A percentile compares a stretch with the other conserved stretches of the same genome.
Conservation (phyloP, 768 basidiomycete species). For the Lactifluus subvellereus region DNA sequence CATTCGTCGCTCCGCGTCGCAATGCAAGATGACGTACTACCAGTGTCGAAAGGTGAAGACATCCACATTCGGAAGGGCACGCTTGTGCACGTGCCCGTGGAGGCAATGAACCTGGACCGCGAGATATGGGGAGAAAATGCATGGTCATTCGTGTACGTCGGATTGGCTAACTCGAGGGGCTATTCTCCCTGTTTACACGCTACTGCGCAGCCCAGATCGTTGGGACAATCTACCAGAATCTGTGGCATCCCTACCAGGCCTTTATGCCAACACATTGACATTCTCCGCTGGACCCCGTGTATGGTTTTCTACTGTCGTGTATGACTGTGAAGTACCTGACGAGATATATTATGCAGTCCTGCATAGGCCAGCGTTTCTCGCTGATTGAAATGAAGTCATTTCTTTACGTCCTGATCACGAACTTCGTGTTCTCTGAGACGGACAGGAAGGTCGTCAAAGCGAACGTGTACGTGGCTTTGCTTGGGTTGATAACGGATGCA, state of each 20-base stretch:
- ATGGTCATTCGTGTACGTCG: slow-evolving; percentile 67
- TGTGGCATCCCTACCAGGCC: slow-evolving; percentile 60
- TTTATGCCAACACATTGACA: slow-evolving; percentile 63
- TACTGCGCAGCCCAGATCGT: slow-evolving; percentile 57
- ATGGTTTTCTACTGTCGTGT: slow-evolving; percentile 29
- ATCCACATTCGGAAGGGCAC: slow-evolving; percentile 60
- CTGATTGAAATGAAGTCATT: slow-evolving; percentile 81
- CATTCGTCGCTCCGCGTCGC: slow-evolving; percentile 79
- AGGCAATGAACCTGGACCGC: slow-evolving; percentile 75
- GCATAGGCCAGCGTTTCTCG: slow-evolving; percentile 78
- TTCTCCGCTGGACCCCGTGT: slow-evolving; percentile 83
- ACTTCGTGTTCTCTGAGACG: slow-evolving; percentile 68
- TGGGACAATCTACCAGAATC: slow-evolving; percentile 73
- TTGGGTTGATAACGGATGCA: not conserved
- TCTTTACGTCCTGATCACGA: slow-evolving; percentile 60
- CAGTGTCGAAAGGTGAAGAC: slow-evolving; percentile 47
- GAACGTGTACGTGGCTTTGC: slow-evolving; percentile 46
- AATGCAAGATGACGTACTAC: slow-evolving; percentile 70
- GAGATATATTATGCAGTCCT: slow-evolving; percentile 46
- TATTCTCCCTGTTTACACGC: not conserved
- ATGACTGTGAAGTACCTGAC: not conserved
- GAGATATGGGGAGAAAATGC: slow-evolving; percentile 76
- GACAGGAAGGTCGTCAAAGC: slow-evolving; percentile 71
- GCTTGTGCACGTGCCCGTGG: slow-evolving; percentile 71
- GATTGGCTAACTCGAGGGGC: not conserved